Evolutionary conservation across 2,329 filamentous ascomycete genomes (phyloP).

Genomic region (Diaporthe destruens): DNA sequence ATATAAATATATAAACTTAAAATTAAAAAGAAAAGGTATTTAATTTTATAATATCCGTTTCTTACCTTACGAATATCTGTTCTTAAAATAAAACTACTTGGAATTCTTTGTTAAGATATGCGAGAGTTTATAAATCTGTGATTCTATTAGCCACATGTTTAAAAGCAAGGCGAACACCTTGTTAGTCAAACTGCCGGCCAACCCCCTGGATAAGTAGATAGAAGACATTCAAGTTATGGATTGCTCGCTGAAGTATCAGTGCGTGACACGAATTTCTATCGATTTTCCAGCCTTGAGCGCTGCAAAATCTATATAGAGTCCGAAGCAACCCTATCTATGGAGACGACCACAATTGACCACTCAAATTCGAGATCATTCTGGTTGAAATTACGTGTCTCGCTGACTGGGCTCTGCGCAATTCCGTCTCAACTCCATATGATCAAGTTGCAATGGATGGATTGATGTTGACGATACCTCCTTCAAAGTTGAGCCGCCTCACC

Average conservation of each 20-base stretch:
- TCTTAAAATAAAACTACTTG: background rate
- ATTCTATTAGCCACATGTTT: background rate
- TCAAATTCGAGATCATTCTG: background rate
- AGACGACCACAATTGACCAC: background rate
- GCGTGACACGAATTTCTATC: background rate
- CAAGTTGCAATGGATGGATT: background rate
- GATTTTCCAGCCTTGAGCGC: rapidly evolving
- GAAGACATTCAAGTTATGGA: background rate
- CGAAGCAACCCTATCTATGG: background rate
- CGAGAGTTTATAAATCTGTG: background rate
- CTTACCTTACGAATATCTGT: no score
- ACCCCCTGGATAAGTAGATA: no score
- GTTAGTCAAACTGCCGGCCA: background rate
- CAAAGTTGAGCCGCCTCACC: background rate
- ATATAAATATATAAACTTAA: no score
- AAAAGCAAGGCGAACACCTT: background rate
- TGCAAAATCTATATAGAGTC: rapidly evolving
- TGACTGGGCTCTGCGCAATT: no score
- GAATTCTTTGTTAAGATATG: background rate
- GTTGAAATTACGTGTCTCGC: background rate
- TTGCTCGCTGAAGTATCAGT: background rate
- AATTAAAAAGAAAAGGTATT: no score
- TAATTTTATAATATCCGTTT: background rate
- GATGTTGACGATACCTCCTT: background rate
- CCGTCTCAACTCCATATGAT: no score